Base-by-base conservation (phyloP, 2,329 filamentous ascomycete genomes). In the Incumbomyces delicatus region DNA sequence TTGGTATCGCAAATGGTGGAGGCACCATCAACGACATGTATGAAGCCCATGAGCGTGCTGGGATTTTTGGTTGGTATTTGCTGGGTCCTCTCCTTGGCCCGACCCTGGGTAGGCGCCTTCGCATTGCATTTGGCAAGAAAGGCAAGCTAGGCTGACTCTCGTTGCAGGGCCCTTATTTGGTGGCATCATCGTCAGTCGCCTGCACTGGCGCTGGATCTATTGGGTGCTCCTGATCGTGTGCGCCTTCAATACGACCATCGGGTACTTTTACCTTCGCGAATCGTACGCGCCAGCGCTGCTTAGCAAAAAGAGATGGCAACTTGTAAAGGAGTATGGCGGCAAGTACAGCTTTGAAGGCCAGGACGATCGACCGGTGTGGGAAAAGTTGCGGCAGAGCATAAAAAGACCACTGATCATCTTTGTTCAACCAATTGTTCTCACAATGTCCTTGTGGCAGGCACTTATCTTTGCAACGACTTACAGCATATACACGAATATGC, bases 251-350 rank as follows among this genome's bases (percentile, higher is more conserved):
- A 77, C 81, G 54, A 53, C 69, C n/a, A 63, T 73, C 5, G 80
- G 79, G 2, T 63, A 81, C 44, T 72, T 76, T 56, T 71, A 77
- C 44, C 66, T 77, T 3, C 67, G 70, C 45, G 80, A 83, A 58
- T 81, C 78, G 0, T 82, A 81, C 59, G 72, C 71, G 0, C 77
- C 80, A 0, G 73, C 76, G 6, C 69, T 85, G 1, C 72, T 83
- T 1, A 64, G 64, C 11, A 63, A 67, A 33, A 66, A 71, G 56
- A 80, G 77, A 60, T 73, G 73, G 42, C 58, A 67, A 20, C 67
- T 76, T 0, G 65, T 65, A 10, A 63, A 69, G 3, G 13, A 46
- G 13, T 11, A 29, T 20, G 48, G 40, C 12, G 44, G 20, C 32
- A 51, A 50, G 18, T 53, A 52, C 31, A 38, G 43, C 17, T 52